phyloP scores from a whole-genome alignment of 2,329 filamentous ascomycete species.

The Penicillium occitanis region DNA sequence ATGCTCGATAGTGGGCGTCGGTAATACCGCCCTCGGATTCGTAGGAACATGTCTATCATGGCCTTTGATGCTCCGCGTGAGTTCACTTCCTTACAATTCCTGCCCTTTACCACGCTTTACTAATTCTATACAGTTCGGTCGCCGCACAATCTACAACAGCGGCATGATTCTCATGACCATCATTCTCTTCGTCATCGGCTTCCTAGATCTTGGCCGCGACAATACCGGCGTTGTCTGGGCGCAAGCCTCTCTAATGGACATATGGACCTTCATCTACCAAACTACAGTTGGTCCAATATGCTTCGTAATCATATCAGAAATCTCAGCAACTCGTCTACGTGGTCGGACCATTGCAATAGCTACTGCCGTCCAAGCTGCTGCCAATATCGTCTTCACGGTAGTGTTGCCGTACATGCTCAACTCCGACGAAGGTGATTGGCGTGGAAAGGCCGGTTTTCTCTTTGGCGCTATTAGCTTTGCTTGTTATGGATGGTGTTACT shows the following conservation, averaged over 20 bases:
- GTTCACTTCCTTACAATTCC: constrained; percentile 22
- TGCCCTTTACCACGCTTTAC: constrained; percentile 29
- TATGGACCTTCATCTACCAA: constrained; percentile 42
- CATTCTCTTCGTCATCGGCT: constrained; percentile 39
- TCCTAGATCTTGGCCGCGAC: constrained; percentile 41
- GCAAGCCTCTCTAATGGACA: constrained; percentile 35
- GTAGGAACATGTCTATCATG: constrained; percentile 42
- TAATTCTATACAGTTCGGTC: constrained; percentile 33
- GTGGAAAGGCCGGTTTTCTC: constrained; percentile 34
- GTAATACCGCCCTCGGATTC: constrained; percentile 40
- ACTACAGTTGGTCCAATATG: constrained; percentile 39
- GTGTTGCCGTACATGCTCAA: constrained; percentile 22
- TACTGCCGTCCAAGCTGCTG: constrained; percentile 20
- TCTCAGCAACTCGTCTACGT: constrained; percentile 22
- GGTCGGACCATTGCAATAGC: constrained; percentile 22
- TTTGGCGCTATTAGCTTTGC: constrained; percentile 29
- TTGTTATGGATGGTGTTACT: constrained; percentile 38
- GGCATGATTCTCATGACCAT: constrained; percentile 46
- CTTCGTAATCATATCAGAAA: constrained; percentile 23
- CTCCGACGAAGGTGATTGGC: constrained; percentile 31
- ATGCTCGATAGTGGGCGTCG: constrained; percentile 27
- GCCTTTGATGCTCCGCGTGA: constrained; percentile 43
- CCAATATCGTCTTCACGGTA: constrained; percentile 21
- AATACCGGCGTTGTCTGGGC: constrained; percentile 33
- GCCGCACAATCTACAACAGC: constrained; percentile 44